A percentile compares a stretch with the other conserved stretches of the same genome.
phyloP scores from a whole-genome alignment of 108 stramenopile species.

The Discostella stelligeroides region DNA sequence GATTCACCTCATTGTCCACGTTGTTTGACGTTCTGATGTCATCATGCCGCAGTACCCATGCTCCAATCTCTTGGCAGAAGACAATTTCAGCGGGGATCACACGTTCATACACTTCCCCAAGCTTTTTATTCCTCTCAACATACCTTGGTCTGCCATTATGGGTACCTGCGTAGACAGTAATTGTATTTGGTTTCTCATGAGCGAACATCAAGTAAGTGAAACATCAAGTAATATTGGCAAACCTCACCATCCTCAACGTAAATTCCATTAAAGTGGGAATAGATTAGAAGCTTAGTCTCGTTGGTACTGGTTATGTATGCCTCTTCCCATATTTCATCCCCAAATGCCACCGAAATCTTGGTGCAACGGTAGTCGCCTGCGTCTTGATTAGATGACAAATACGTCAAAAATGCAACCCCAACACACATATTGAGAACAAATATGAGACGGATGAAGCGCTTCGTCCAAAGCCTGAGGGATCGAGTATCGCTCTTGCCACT shows the following conservation, averaged over 20 bases:
- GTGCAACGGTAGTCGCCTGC: slow-evolving; percentile 21
- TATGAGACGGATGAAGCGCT: slow-evolving; percentile 3
- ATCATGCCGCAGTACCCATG: slow-evolving; percentile 24
- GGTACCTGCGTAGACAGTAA: not conserved
- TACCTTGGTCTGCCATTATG: slow-evolving; percentile 17
- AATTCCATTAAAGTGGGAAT: slow-evolving; percentile 41
- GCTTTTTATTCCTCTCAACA: slow-evolving; percentile 32
- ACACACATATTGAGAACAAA: slow-evolving; percentile 1
- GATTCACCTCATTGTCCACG: not conserved
- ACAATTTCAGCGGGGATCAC: slow-evolving; percentile 35
- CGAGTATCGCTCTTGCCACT: slow-evolving; percentile 1
- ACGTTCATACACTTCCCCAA: slow-evolving; percentile 12
- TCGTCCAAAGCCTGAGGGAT: not conserved
- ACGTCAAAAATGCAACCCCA: not conserved
- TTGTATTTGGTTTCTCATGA: too few species aligned
- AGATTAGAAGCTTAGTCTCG: slow-evolving; percentile 32
- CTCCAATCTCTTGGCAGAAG: slow-evolving; percentile 24
- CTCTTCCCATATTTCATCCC: slow-evolving; percentile 44
- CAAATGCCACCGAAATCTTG: slow-evolving; percentile 20
- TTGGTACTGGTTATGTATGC: not conserved
- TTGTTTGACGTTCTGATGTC: slow-evolving; percentile 18
- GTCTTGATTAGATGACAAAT: slow-evolving; percentile 4
- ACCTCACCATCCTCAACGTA: slow-evolving; percentile 18
- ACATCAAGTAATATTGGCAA: too few species aligned
- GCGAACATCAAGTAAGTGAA: too few species aligned